Evolutionary conservation across 2,329 filamentous ascomycete genomes (phyloP).

Genomic region (Neonectria neomacrospora): DNA sequence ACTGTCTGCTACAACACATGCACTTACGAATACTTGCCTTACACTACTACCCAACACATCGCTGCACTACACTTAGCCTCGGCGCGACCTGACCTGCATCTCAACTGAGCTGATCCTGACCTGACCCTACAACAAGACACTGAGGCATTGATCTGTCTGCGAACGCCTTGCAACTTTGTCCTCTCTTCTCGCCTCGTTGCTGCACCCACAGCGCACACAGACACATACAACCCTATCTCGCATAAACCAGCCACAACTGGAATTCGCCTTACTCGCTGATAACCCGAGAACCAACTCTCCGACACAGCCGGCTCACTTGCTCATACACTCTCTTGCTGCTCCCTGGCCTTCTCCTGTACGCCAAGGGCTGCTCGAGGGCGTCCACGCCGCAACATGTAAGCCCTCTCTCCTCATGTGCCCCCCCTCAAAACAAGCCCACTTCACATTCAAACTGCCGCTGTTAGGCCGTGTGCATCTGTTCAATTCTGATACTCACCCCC

Average conservation of each 20-base stretch:
- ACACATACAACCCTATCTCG: constrained; percentile 18
- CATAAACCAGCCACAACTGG: constrained; percentile 40
- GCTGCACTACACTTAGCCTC: constrained; percentile 13
- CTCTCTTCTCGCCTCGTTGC: constrained; percentile 32
- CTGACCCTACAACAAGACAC: constrained; percentile 24
- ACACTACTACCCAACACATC: constrained; percentile 14
- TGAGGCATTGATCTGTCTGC: constrained; percentile 18
- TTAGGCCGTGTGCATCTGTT: constrained; percentile 16
- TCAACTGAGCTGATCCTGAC: constrained; percentile 34
- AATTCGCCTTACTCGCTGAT: constrained; percentile 22
- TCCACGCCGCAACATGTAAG: constrained; percentile 52
- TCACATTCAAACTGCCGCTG: not conserved
- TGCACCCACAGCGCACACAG: constrained; percentile 9
- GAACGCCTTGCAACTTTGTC: constrained; percentile 15
- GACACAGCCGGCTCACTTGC: constrained; percentile 20
- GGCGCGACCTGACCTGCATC: constrained; percentile 12
- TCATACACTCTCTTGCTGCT: constrained; percentile 28
- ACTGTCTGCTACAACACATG: constrained; percentile 16
- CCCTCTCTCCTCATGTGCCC: constrained; percentile 23
- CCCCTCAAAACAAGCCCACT: constrained; percentile 14
- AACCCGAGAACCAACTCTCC: constrained; percentile 19
- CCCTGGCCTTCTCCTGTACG: constrained; percentile 33
- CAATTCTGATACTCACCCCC: constrained; percentile 27
- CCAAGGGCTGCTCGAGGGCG: constrained; percentile 39
- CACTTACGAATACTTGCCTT: constrained; percentile 15